Base-by-base conservation (phyloP, 192 early-diverging fungal genomes). In the Coemansia sp. region DNA sequence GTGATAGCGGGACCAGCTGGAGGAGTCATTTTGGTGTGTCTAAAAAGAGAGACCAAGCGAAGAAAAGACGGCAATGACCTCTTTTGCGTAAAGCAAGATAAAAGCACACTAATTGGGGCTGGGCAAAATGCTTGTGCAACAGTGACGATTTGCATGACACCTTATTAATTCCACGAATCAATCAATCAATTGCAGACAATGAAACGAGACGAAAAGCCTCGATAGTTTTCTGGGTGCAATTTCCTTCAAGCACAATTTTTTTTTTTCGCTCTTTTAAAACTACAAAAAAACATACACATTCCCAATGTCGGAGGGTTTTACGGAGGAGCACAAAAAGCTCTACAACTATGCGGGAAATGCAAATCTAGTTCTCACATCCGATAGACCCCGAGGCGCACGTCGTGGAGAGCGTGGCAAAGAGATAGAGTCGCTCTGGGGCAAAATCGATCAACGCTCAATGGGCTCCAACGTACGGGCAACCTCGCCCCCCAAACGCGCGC, bases 401-500 rank as follows among this genome's bases (percentile, higher is more conserved):
- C 87, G 95, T 5, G 90, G 92, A 76, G 95, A 98, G 68, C 94
- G 95, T 16, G 94, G 91, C 35, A 96, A 95, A n/a, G 96, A 98
- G 67, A 88, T 93, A 40, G 96, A 96, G 77, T 88, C 94, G 5
- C 84, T 99, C 20, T 91, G 86, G 82, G 96, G 95, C 31, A 84
- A 88, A 37, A 89, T 99, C 14, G 87, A 93, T 76, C 80, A 87
- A 2, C 90, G 89, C 65, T 85, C 90, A 33, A 93, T 99, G 84
- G 97, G 97, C 59, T 84, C 86, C 59, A 79, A 88, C 11, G 93
- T 92, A 2, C 77, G 85, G 11, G 84, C 89, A 63, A 89, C 89
- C 36, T 74, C 85, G 16, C 14, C 28, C 37, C 83, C 89, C 6
- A 83, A 87, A 56, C 80, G 89, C 14, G 86, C 82, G 9, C 84